Conservation (phyloP, 345 rosid genomes). For the Eucalyptus rudis region DNA sequence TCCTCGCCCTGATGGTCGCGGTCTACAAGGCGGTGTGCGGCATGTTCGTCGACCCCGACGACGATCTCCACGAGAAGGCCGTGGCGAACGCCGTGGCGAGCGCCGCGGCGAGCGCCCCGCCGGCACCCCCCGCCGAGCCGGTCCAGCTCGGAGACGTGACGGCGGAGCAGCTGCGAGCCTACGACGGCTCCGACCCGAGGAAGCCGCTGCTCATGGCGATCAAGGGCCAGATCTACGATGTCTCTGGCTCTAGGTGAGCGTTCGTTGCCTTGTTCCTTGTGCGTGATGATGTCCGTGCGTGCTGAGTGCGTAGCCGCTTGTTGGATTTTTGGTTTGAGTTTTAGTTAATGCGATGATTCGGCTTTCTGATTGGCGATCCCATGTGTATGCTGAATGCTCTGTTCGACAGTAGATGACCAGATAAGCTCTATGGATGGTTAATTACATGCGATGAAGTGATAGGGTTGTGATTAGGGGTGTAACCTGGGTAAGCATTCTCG, state of each 20-base stretch:
- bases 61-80: neutral
- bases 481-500: neutral
- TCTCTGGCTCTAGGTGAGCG: slow-evolving; percentile 32
- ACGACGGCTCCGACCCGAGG: slow-evolving; percentile 42
- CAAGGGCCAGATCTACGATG: slow-evolving; percentile 56
- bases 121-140: slow-evolving; percentile 13
- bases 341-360: neutral
- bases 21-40: slow-evolving; percentile 39
- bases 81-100: neutral
- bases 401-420: neutral
- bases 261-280: neutral
- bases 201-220: slow-evolving; percentile 64
- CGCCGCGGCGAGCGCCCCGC: neutral
- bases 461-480: neutral
- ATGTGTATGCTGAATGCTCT: neutral
- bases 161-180: slow-evolving; percentile 38
- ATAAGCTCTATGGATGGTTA: neutral
- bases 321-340: neutral
- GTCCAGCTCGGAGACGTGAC: slow-evolving; percentile 39
- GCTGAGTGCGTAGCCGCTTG: too few relatives aligned
- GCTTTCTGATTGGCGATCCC: neutral
- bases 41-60: slow-evolving; percentile 49
- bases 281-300: neutral
- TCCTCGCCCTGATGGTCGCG: slow-evolving; percentile 25
- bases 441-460: neutral